Evolutionary conservation across 345 rosid species (phyloP).

Genomic region (Camelina neglecta): DNA sequence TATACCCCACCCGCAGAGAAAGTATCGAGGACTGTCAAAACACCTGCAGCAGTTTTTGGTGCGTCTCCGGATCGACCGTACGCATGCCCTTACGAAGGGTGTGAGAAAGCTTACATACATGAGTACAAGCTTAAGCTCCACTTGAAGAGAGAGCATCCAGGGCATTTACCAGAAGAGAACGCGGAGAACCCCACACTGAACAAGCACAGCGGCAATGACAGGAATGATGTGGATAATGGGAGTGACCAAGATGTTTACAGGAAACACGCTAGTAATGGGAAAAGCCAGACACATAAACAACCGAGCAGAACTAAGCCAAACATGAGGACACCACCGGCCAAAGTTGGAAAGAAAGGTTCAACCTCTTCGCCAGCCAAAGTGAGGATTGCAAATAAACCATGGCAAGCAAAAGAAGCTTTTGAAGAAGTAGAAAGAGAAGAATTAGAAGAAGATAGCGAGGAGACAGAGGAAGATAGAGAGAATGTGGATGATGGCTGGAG

Average conservation of each 20-base stretch:
- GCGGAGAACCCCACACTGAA: slow-evolving; percentile 55
- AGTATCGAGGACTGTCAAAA: slow-evolving; percentile 58
- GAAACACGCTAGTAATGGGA: slow-evolving; percentile 63
- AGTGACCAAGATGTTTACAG: slow-evolving; percentile 83
- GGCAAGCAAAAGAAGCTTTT: slow-evolving; percentile 71
- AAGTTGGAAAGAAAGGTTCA: slow-evolving; percentile 62
- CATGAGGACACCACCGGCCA: slow-evolving; percentile 70
- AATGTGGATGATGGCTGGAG: slow-evolving; percentile 88
- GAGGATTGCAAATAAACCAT: slow-evolving; percentile 58
- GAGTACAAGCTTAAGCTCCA: slow-evolving; percentile 98
- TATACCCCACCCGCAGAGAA: slow-evolving; percentile 84
- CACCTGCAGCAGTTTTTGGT: slow-evolving; percentile 59
- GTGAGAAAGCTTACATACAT: slow-evolving; percentile 94
- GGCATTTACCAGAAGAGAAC: slow-evolving; percentile 72
- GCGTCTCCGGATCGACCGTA: slow-evolving; percentile 87
- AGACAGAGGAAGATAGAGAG: slow-evolving; percentile 89
- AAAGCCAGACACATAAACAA: slow-evolving; percentile 58
- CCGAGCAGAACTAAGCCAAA: slow-evolving; percentile 65
- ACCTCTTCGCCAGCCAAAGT: slow-evolving; percentile 60
- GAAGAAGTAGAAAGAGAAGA: slow-evolving; percentile 71
- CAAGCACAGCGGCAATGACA: slow-evolving; percentile 46
- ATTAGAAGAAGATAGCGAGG: slow-evolving; percentile 79
- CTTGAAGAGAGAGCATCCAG: slow-evolving; percentile 91
- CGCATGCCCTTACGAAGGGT: slow-evolving; percentile 88
- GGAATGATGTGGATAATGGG: slow-evolving; percentile 77